phyloP scores from a whole-genome alignment of 257 asterid species.

The Ehretia macrophylla region DNA sequence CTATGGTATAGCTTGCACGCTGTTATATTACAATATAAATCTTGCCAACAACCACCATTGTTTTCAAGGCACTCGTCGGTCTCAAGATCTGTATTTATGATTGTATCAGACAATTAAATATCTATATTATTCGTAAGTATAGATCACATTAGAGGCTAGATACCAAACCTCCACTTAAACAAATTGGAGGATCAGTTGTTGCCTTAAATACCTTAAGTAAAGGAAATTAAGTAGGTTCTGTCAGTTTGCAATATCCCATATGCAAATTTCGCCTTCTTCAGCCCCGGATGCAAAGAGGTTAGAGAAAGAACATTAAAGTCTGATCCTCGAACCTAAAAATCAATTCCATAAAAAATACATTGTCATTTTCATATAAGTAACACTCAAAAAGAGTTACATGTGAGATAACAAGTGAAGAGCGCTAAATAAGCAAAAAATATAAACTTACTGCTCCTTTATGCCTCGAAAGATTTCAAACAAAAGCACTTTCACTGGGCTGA shows the following conservation, averaged over 20 bases:
- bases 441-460: conserved; percentile 89
- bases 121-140: no score
- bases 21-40: conserved; percentile 54
- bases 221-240: conserved; percentile 77
- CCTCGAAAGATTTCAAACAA: conserved; percentile 60
- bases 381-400: neutral
- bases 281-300: conserved; percentile 95
- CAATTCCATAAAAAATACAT: conserved; percentile 8
- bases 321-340: conserved; percentile 77
- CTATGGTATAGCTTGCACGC: no score
- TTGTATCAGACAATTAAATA: no score
- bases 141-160: no score
- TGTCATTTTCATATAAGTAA: neutral
- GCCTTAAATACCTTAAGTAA: conserved; percentile 89
- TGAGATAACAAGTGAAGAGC: neutral
- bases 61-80: conserved; percentile 80
- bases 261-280: conserved; percentile 92
- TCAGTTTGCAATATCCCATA: conserved; percentile 86
- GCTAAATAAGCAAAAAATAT: neutral
- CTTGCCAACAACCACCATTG: conserved; percentile 88
- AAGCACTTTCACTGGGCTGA: conserved; percentile 57
- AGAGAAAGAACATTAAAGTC: conserved; percentile 70
- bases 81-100: conserved; percentile 31
- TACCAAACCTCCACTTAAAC: no score
- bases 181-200: no score